Evolutionary conservation across 2,329 filamentous ascomycete species (phyloP).

Genomic region (Chrysosporium queenslandicum): DNA sequence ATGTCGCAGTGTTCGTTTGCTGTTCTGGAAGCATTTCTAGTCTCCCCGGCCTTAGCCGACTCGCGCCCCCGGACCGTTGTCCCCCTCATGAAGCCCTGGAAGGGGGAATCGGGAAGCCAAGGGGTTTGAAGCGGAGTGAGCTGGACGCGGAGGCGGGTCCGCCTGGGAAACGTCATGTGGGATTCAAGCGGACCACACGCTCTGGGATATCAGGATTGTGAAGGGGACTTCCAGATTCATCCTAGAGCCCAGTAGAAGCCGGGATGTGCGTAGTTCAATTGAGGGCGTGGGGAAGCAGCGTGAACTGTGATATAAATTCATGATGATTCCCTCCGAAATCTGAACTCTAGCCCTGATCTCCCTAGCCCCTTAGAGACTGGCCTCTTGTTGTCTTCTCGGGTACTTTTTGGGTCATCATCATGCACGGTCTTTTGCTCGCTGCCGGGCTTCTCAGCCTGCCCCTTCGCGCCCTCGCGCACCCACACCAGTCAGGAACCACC

Average conservation of each 20-base stretch:
- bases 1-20: not conserved
- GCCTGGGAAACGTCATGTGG: slow-evolving; percentile 2
- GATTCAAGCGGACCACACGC: not conserved
- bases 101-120: not conserved
- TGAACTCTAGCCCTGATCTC: not conserved
- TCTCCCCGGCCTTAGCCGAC: slow-evolving; percentile 4
- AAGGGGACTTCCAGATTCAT: not conserved
- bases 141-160: slow-evolving; percentile 1
- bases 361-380: slow-evolving; percentile 1
- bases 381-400: slow-evolving; percentile 2
- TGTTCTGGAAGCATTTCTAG: slow-evolving; percentile 1
- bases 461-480: slow-evolving; percentile 10
- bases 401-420: slow-evolving; percentile 8
- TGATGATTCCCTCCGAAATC: not conserved
- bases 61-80: too few species aligned
- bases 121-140: slow-evolving; percentile 2
- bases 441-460: slow-evolving; percentile 12
- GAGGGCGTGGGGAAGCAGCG: not conserved
- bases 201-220: not conserved
- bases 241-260: not conserved
- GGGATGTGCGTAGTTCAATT: not conserved
- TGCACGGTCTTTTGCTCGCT: slow-evolving; percentile 16
- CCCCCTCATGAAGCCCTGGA: not conserved
- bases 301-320: slow-evolving; percentile 9
- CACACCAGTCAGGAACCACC: slow-evolving; percentile 5